These are phyloP conservation scores for Diaporthe longicolla DNA, from an alignment of 2,329 filamentous ascomycete species.

Conservation along the genomic window DNA sequence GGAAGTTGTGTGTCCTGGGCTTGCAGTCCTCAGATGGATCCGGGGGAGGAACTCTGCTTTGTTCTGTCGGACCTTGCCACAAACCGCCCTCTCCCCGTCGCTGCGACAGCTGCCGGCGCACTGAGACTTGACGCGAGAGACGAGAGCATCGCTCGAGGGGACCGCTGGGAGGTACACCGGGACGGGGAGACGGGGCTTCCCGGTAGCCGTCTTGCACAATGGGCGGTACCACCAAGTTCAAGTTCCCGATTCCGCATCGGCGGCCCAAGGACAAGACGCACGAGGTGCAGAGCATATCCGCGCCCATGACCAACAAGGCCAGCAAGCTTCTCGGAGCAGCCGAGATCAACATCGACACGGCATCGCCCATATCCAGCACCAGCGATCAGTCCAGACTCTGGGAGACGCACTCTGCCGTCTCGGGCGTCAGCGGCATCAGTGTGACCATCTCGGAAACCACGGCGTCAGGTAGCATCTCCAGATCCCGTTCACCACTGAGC, in stretches of 20 bases:
- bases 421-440: slow-evolving; percentile 63
- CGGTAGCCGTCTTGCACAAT: slow-evolving; percentile 25
- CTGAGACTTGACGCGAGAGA: background rate
- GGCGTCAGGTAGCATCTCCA: slow-evolving; percentile 48
- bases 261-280: slow-evolving; percentile 56
- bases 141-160: slow-evolving; percentile 11
- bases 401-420: slow-evolving; percentile 58
- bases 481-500: slow-evolving; percentile 29
- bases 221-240: slow-evolving; percentile 57
- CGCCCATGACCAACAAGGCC: slow-evolving; percentile 62
- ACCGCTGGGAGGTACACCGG: background rate
- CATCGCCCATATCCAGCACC: slow-evolving; percentile 49
- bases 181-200: background rate
- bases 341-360: slow-evolving; percentile 56
- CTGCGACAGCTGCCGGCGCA: slow-evolving; percentile 2
- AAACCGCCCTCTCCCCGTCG: slow-evolving; percentile 1
- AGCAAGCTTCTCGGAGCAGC: slow-evolving; percentile 65
- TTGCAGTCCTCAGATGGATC: slow-evolving; percentile 40
- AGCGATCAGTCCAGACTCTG: slow-evolving; percentile 52
- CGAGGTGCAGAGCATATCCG: slow-evolving; percentile 48
- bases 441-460: slow-evolving; percentile 60
- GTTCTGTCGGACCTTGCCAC: background rate
- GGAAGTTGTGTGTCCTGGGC: slow-evolving; percentile 18
- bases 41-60: slow-evolving; percentile 31
- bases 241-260: slow-evolving; percentile 63